Evolutionary conservation across 768 basidiomycete genomes (phyloP).

Genomic region (Rhodosporidiobolus odoratus): DNA sequence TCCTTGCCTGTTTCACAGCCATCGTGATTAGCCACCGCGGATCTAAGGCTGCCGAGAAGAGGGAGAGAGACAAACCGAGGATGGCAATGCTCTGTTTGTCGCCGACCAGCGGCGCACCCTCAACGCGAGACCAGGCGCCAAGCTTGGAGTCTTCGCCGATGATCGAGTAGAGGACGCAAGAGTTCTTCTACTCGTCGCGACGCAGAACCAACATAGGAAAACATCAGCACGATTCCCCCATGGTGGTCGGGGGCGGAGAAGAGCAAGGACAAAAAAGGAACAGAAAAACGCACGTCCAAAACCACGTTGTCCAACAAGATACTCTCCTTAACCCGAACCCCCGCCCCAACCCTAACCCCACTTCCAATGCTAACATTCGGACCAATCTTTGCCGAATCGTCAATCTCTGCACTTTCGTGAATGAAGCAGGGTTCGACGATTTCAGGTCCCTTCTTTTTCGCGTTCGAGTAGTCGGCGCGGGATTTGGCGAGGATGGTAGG

Average conservation of each 20-base stretch:
- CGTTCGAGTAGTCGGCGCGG: constrained; percentile 32
- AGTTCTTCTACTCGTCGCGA: constrained; percentile 42
- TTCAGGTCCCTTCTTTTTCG: constrained; percentile 35
- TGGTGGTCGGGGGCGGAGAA: background rate
- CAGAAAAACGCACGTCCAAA: constrained; percentile 43
- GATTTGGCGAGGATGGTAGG: constrained; percentile 42
- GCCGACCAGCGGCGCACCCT: constrained; percentile 47
- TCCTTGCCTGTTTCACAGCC: constrained; percentile 45
- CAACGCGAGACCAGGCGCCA: constrained; percentile 50
- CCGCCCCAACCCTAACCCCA: constrained; percentile 46
- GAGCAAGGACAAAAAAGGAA: background rate
- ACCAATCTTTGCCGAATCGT: constrained; percentile 50
- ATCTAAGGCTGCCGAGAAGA: background rate
- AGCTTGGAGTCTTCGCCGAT: constrained; percentile 49
- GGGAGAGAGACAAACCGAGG: constrained; percentile 44
- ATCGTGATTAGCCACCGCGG: background rate
- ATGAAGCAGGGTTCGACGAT: constrained; percentile 50
- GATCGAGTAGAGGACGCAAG: constrained; percentile 49
- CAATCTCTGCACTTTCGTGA: constrained; percentile 49
- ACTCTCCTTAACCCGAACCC: constrained; percentile 48
- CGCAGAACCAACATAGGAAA: background rate
- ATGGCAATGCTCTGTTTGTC: constrained; percentile 50
- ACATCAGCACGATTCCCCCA: background rate
- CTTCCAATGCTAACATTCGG: constrained; percentile 50
- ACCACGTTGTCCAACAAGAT: constrained; percentile 49